Evolutionary conservation across 2,329 filamentous ascomycete genomes (phyloP), one percentile per base, ranked within the genome.

Genomic region (Parafenestella ontariensis): DNA sequence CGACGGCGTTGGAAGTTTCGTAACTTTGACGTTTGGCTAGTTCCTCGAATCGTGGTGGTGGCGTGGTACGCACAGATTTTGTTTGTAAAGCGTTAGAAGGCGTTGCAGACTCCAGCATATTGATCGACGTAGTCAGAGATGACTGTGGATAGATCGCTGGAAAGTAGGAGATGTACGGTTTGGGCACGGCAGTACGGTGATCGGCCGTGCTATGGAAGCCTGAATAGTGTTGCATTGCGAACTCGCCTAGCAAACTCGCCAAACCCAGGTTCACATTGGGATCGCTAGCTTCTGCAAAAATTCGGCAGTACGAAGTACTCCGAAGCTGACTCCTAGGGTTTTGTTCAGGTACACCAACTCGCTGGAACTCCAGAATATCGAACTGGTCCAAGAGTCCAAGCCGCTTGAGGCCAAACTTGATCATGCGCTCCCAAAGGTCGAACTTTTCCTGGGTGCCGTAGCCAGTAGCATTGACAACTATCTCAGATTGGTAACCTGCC

Each of bases 311-410:
- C 2, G 65, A 65, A 8, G 73, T 76, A 29, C 68, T 71, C 23
- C 62, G 53, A 41, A 73, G 61, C 45, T 73, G 71, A 43, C 59
- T 65, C 23, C 26, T 54, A 3, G 71, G 70, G 29, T 72, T 65
- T 1, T 55, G 31, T 28, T 68, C 68, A 3, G 70, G 69, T 15
- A 69, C 52, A 24, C 69, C 66, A 40, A 71, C 61, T 63, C 69
- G 78, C 64, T 85, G 82, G 46, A 85, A 84, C 33, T 85, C 82
- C n/a, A 85, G 71, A 3, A 81, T 67, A 49, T 83, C 78, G 40
- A 83, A 76, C 29, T 78, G 69, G 18, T 79, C 69, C 21, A 73
- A 51, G 5, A 76, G 68, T 1, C 72, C 73, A 3, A 57, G 56
- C 24, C 78, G 68, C n/a, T 76, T 63, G 13, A 84, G 69, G 3